Percentiles rank a stretch among this genome's conserved stretches.
These are phyloP conservation scores for Candida sakaeoensis DNA, from an alignment of 805 yeast genomes.

Conservation along the genomic window DNA sequence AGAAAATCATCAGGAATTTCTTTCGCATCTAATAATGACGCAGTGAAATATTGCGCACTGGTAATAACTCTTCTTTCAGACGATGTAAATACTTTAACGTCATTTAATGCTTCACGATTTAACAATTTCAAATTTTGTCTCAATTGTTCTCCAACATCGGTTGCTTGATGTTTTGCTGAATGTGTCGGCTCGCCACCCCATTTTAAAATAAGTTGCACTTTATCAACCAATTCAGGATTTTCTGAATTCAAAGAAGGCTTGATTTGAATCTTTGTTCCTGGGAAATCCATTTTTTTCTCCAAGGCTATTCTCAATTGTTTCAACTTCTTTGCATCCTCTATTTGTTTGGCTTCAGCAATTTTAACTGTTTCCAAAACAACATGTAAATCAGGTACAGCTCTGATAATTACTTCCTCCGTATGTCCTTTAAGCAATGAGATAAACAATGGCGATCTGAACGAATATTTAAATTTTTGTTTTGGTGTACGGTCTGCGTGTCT, in stretches of 20 bases:
- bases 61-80: conserved; percentile 94
- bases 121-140: conserved; percentile 86
- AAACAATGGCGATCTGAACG: conserved; percentile 84
- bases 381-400: conserved; percentile 81
- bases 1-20: conserved; percentile 71
- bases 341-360: conserved; percentile 70
- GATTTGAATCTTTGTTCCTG: conserved; percentile 94
- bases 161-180: conserved; percentile 90
- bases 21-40: conserved; percentile 62
- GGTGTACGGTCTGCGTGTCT: conserved; percentile 99
- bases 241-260: conserved; percentile 76
- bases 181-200: conserved; percentile 99
- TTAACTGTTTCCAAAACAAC: conserved; percentile 83
- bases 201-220: conserved; percentile 90
- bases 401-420: conserved; percentile 90
- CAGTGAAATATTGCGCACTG: conserved; percentile 83
- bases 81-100: conserved; percentile 83
- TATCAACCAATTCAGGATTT: conserved; percentile 69
- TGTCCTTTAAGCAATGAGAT: conserved; percentile 88
- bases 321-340: conserved; percentile 79
- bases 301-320: conserved; percentile 75
- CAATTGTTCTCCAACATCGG: conserved; percentile 92
- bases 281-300: conserved; percentile 82
- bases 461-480: conserved; percentile 93
- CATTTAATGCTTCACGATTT: conserved; percentile 78